Conservation (phyloP, 345 rosid species). For the Excoecaria agallocha region DNA sequence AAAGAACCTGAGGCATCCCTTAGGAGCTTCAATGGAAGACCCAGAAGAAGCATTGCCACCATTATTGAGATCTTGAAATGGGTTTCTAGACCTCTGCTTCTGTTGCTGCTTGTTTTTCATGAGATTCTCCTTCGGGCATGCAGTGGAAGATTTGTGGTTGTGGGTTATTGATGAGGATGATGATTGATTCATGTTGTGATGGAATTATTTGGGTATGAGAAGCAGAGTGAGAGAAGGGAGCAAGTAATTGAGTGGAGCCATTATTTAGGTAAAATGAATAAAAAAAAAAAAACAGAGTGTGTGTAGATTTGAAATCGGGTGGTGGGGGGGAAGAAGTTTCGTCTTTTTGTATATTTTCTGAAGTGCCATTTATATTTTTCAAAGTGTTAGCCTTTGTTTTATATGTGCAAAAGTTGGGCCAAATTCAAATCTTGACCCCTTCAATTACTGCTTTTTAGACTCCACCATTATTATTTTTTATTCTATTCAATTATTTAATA, state of each 20-base stretch:
- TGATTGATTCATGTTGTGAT: constrained; percentile 26
- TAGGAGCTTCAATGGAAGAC: constrained; percentile 60
- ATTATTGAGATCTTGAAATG: constrained; percentile 40
- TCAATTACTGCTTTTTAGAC: background rate
- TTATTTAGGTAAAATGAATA: background rate
- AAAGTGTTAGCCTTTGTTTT: constrained; percentile 4
- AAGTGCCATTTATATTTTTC: background rate
- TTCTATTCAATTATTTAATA: background rate
- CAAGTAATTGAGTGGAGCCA: constrained; percentile 1
- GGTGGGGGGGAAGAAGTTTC: background rate
- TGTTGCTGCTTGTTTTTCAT: constrained; percentile 27
- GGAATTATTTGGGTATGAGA: background rate
- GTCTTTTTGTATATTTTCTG: background rate
- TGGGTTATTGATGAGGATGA: constrained; percentile 29
- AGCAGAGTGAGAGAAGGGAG: background rate
- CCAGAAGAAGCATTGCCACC: constrained; percentile 33
- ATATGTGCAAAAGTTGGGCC: background rate
- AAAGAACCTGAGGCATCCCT: constrained; percentile 76
- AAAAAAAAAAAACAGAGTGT: background rate
- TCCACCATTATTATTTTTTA: background rate
- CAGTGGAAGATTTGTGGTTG: constrained; percentile 22
- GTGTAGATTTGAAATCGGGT: background rate
- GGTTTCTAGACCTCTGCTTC: constrained; percentile 35
- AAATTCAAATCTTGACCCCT: constrained; percentile 4
- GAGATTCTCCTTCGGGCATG: constrained; percentile 9